Percentiles rank a stretch among this genome's conserved stretches.
These are phyloP conservation scores for Podospora didyma DNA, from an alignment of 495 filamentous ascomycete genomes.

Conservation along the genomic window DNA sequence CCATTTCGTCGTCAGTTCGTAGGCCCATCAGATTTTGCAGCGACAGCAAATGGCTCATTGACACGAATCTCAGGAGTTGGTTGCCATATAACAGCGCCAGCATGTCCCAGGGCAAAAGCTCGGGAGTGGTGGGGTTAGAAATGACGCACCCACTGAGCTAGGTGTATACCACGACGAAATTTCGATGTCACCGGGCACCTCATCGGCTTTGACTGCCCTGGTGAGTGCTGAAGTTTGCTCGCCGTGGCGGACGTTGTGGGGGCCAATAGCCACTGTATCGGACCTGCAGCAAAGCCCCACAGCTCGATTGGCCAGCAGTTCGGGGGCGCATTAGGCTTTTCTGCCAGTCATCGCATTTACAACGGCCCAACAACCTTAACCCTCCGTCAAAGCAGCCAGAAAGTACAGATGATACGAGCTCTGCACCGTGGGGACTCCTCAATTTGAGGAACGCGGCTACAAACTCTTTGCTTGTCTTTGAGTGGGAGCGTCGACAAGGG, in stretches of 20 bases:
- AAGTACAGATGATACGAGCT: too few relatives aligned
- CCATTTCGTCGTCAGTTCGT: slow-evolving; percentile 15
- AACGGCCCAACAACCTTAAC: too few relatives aligned
- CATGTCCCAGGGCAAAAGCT: slow-evolving; percentile 7
- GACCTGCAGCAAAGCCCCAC: not conserved
- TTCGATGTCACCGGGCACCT: slow-evolving; percentile 12
- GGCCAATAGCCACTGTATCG: not conserved
- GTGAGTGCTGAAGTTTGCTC: too few relatives aligned
- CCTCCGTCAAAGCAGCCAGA: too few relatives aligned
- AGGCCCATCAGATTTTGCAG: slow-evolving; percentile 11
- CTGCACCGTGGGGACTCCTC: too few relatives aligned
- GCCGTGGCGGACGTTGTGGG: not conserved
- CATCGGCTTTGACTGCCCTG: too few relatives aligned
- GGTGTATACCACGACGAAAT: not conserved
- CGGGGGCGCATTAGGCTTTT: too few relatives aligned
- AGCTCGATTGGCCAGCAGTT: not conserved
- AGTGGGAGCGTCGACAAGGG: too few relatives aligned
- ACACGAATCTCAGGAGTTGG: slow-evolving; percentile 13
- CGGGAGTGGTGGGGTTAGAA: not conserved
- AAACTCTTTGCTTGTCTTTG: too few relatives aligned
- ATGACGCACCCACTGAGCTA: slow-evolving; percentile 6
- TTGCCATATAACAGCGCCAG: slow-evolving; percentile 4
- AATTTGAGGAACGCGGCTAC: too few relatives aligned
- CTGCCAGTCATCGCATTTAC: too few relatives aligned
- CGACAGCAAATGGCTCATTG: slow-evolving; percentile 13